phyloP scores from a whole-genome alignment of 371 early-diverging fungal species.

The Dipsacomyces acuminosporus region DNA sequence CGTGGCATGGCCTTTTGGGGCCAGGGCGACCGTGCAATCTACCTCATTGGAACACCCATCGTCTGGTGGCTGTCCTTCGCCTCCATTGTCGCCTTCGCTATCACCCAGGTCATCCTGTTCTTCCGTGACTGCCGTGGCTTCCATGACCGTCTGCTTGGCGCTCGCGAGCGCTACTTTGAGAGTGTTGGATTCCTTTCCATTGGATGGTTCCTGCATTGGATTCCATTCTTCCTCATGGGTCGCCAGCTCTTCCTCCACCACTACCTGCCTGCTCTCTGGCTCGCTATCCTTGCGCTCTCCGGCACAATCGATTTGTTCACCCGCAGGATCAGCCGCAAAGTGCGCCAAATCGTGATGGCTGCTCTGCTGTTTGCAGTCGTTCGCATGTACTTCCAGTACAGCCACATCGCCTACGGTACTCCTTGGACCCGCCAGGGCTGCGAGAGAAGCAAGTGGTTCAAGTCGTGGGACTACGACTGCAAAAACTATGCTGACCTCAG shows the following conservation, averaged over 20 bases:
- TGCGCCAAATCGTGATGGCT: conserved; percentile 53
- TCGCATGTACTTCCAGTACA: conserved; percentile 57
- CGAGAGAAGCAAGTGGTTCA: conserved; percentile 69
- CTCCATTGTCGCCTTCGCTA: conserved; percentile 58
- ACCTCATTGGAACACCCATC: conserved; percentile 96
- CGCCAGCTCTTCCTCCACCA: conserved; percentile 97
- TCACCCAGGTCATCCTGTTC: conserved; percentile 58
- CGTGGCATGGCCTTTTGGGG: conserved; percentile 92
- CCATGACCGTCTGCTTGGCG: conserved; percentile 57
- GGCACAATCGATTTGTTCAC: conserved; percentile 70
- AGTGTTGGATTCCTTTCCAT: conserved; percentile 74
- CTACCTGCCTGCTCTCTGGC: conserved; percentile 91
- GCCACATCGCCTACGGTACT: conserved; percentile 81
- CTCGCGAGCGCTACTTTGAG: conserved; percentile 50
- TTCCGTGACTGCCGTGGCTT: conserved; percentile 69
- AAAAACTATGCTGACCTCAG: conserved; percentile 18
- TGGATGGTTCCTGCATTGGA: conserved; percentile 89
- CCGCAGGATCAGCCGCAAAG: conserved; percentile 53
- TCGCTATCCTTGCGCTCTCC: conserved; percentile 69
- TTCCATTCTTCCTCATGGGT: conserved; percentile 93
- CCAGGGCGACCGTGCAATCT: conserved; percentile 64
- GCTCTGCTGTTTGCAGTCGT: conserved; percentile 49
- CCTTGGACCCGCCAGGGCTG: conserved; percentile 67
- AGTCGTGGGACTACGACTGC: conserved; percentile 82
- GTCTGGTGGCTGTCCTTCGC: conserved; percentile 80